phyloP scores from a whole-genome alignment of 2,329 filamentous ascomycete species.

The Xylariaceae sp. region DNA sequence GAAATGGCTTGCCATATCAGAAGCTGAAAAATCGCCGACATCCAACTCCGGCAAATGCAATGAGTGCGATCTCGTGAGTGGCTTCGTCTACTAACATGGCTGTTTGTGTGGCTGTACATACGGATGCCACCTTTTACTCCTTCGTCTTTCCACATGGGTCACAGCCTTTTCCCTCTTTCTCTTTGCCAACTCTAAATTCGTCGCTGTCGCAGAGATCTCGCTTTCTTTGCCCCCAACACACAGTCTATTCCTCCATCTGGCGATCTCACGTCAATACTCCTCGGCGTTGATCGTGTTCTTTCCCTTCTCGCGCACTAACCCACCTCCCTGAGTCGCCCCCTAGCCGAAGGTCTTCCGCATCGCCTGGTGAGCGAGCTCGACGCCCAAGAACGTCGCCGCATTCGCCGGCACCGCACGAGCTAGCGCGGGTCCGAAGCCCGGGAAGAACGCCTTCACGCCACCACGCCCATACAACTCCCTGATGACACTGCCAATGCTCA shows the following conservation, averaged over 20 bases:
- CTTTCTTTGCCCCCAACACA: too few species aligned
- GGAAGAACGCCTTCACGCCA: conserved; percentile 91
- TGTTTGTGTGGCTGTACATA: background rate
- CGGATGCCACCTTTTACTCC: background rate
- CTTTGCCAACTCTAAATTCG: too few species aligned
- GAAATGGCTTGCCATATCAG: too few species aligned
- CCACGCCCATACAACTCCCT: conserved; percentile 77
- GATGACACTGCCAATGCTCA: conserved; percentile 76
- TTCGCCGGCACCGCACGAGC: conserved; percentile 93
- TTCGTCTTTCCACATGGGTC: too few species aligned
- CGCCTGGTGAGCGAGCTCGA: conserved; percentile 77
- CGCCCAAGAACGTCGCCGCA: conserved; percentile 87
- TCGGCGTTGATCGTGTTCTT: too few species aligned
- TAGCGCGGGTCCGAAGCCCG: conserved; percentile 88
- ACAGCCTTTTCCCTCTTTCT: too few species aligned
- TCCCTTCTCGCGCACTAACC: background rate
- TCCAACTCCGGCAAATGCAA: too few species aligned
- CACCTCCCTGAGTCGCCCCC: background rate
- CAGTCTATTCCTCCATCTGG: too few species aligned
- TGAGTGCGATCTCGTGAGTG: too few species aligned
- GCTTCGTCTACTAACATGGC: background rate
- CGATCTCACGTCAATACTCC: too few species aligned
- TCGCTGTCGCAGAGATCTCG: too few species aligned
- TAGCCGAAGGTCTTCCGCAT: conserved; percentile 71
- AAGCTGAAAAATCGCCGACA: too few species aligned